Conservation (phyloP, 176 grass and related monocot genomes). For the Coix lacrymajobi region DNA sequence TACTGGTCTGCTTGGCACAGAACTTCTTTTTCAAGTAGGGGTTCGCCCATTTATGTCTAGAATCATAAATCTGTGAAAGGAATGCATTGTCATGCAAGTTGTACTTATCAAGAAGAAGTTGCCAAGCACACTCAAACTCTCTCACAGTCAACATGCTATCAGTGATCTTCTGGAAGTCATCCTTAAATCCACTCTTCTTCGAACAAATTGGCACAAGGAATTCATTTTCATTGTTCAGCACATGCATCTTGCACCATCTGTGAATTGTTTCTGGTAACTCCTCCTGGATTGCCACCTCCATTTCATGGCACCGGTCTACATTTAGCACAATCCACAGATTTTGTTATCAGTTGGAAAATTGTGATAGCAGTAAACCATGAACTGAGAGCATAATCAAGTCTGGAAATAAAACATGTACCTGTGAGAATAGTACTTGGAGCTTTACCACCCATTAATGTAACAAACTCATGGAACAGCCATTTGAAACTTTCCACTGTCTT, state of each 20-base stretch:
- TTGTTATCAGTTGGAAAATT: background rate
- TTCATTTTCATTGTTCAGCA: background rate
- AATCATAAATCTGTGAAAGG: slow-evolving; percentile 2
- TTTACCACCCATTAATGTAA: background rate
- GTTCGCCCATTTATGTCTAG: background rate
- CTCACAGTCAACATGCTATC: slow-evolving; percentile 8
- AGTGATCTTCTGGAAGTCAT: background rate
- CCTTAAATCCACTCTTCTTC: background rate
- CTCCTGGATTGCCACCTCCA: slow-evolving; percentile 5
- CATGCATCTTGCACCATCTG: slow-evolving; percentile 6
- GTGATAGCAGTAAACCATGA: background rate
- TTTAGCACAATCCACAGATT: background rate
- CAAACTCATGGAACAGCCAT: background rate
- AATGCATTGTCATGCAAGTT: background rate
- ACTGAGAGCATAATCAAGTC: background rate
- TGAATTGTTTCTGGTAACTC: background rate
- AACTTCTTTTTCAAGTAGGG: background rate
- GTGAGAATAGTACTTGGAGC: slow-evolving; percentile 3
- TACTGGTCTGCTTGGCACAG: background rate
- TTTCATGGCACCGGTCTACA: background rate
- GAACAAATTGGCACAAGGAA: background rate
- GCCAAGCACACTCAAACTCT: slow-evolving; percentile 9
- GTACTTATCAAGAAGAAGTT: slow-evolving; percentile 1
- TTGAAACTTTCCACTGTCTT: background rate
- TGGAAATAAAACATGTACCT: background rate